Evolutionary conservation across 805 yeast species (phyloP).

Genomic region (Cyberlindnera xishuangbannaensis): DNA sequence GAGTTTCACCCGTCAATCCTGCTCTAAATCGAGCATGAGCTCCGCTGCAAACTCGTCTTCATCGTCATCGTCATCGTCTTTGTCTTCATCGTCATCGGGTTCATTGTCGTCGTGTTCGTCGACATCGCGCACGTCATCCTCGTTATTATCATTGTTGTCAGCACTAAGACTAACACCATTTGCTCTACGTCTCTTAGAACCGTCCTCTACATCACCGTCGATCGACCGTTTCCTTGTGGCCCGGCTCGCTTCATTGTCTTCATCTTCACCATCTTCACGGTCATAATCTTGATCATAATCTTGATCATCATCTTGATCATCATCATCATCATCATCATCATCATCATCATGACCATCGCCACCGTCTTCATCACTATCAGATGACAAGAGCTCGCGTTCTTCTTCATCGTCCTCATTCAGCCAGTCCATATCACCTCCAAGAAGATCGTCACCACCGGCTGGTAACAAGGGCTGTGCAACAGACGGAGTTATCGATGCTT

Average conservation of each 20-base stretch:
- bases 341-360: conserved; percentile 9
- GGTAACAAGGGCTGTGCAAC: no score
- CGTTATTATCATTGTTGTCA: no score
- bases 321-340: conserved; percentile 7
- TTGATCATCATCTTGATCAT: no score
- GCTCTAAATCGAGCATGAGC: conserved; percentile 25
- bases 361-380: conserved; percentile 19
- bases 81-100: conserved; percentile 11
- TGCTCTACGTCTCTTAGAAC: no score
- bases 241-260: no score
- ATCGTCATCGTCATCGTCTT: conserved; percentile 8
- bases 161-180: no score
- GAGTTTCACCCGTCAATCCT: no score
- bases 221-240: no score
- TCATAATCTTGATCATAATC: no score
- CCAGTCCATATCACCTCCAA: conserved; percentile 26
- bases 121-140: conserved; percentile 38
- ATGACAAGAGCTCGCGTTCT: conserved; percentile 24
- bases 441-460: conserved; percentile 37
- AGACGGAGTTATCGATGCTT: conserved; percentile 7
- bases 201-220: no score
- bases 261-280: no score
- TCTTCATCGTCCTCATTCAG: conserved; percentile 40
- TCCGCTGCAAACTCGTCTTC: conserved; percentile 28
- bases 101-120: conserved; percentile 16